Conservation (phyloP, 306 rosid genomes). For the Cucurbita argyrosperma region DNA sequence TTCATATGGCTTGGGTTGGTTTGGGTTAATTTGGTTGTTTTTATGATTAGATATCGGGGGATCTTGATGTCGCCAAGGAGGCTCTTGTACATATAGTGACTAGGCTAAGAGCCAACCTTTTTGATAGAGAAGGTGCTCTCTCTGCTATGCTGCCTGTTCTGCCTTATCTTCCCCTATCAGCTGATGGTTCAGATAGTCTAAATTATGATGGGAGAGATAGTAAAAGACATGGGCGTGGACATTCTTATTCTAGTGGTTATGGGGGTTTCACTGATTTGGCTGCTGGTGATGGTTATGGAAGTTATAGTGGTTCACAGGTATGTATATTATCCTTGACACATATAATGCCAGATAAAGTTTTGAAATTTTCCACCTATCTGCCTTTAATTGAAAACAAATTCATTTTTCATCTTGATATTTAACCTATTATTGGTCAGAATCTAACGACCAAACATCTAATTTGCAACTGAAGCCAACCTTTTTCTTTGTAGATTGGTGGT, state of each 20-base stretch:
- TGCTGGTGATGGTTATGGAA: slow-evolving; percentile 53
- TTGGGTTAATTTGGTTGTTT: background rate
- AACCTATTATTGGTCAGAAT: background rate
- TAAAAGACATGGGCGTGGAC: slow-evolving; percentile 79
- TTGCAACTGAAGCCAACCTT: background rate
- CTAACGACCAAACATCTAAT: background rate
- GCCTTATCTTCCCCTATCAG: slow-evolving; percentile 74
- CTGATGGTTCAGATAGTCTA: slow-evolving; percentile 52
- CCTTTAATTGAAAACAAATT: background rate
- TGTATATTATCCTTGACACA: background rate
- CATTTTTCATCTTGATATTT: background rate
- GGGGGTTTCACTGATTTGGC: slow-evolving; percentile 67
- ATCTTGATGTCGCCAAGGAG: slow-evolving; percentile 86
- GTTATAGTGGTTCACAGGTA: slow-evolving; percentile 88
- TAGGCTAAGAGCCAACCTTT: slow-evolving; percentile 76
- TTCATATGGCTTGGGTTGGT: slow-evolving; percentile 3
- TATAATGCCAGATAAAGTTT: background rate
- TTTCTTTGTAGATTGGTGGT: slow-evolving; percentile 50
- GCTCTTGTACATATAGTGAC: slow-evolving; percentile 91
- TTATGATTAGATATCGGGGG: slow-evolving; percentile 64
- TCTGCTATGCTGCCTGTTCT: slow-evolving; percentile 66
- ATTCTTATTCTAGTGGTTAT: slow-evolving; percentile 62
- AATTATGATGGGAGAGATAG: slow-evolving; percentile 70
- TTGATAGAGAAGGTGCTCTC: slow-evolving; percentile 87
- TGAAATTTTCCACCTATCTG: background rate